These are phyloP conservation scores for Scolecobasidium constrictum DNA, from an alignment of 2,329 filamentous ascomycete genomes.

Conservation along the genomic window DNA sequence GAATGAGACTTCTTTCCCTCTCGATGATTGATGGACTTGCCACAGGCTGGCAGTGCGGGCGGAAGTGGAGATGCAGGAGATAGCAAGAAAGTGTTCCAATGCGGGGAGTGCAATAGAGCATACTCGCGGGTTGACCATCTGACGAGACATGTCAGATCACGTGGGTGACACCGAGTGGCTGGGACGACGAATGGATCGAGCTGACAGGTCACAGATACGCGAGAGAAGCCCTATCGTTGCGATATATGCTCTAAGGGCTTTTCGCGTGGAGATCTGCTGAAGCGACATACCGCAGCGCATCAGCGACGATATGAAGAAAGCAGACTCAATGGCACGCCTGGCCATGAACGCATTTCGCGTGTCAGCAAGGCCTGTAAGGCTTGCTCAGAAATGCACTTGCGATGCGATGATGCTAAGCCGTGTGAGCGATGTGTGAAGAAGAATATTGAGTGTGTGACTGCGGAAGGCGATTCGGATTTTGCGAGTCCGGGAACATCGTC, in stretches of 20 bases:
- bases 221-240: slow-evolving; percentile 36
- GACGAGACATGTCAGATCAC: slow-evolving; percentile 41
- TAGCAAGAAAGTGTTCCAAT: too few species aligned
- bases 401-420: slow-evolving; percentile 44
- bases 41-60: too few species aligned
- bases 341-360: slow-evolving; percentile 17
- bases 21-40: too few species aligned
- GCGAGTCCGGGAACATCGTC: slow-evolving; percentile 2
- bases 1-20: too few species aligned
- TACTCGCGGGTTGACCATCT: slow-evolving; percentile 44
- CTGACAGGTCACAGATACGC: slow-evolving; percentile 20
- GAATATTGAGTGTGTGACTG: slow-evolving; percentile 29
- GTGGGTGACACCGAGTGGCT: slow-evolving; percentile 17
- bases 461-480: too few species aligned
- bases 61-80: too few species aligned
- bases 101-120: slow-evolving; percentile 40
- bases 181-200: background rate
- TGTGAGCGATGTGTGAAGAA: slow-evolving; percentile 41
- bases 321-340: slow-evolving; percentile 15
- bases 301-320: slow-evolving; percentile 22
- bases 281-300: slow-evolving; percentile 38
- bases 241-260: slow-evolving; percentile 35
- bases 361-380: slow-evolving; percentile 41
- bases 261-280: slow-evolving; percentile 34
- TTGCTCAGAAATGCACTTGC: slow-evolving; percentile 40